phyloP scores from a whole-genome alignment of 2,329 filamentous ascomycete species.

The Nigrospora osmanthi region DNA sequence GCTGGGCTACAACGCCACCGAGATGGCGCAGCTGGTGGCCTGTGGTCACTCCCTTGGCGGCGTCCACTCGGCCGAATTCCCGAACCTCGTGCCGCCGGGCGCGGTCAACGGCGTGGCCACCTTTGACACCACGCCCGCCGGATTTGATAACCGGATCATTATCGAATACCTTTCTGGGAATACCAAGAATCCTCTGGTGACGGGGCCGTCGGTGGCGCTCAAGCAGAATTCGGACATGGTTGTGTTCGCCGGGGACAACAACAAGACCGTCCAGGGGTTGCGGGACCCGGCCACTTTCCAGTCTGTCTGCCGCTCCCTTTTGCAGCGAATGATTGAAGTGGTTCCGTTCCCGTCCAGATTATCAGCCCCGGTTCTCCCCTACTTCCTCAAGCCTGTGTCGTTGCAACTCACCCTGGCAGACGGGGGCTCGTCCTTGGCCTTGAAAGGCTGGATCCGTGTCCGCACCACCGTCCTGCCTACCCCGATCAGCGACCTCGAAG shows the following conservation, averaged over 20 bases:
- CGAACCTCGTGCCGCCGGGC: constrained; percentile 39
- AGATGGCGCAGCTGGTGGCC: constrained; percentile 54
- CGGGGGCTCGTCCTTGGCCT: constrained; percentile 36
- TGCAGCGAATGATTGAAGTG: constrained; percentile 55
- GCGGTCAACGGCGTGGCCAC: constrained; percentile 33
- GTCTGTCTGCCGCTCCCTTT: constrained; percentile 37
- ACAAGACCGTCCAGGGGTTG: constrained; percentile 45
- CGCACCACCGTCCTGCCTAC: constrained; percentile 39
- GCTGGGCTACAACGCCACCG: constrained; percentile 46
- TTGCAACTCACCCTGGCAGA: constrained; percentile 45
- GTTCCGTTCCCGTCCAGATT: constrained; percentile 44
- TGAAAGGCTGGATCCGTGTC: constrained; percentile 50
- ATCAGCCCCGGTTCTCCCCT: constrained; percentile 43
- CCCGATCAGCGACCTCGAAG: constrained; percentile 36
- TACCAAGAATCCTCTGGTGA: constrained; percentile 46
- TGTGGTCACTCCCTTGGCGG: constrained; percentile 56
- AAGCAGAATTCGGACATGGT: constrained; percentile 45
- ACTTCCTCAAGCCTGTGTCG: constrained; percentile 51
- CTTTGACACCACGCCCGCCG: constrained; percentile 38
- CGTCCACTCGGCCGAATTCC: constrained; percentile 47
- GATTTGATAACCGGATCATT: constrained; percentile 49
- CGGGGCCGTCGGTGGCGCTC: constrained; percentile 36
- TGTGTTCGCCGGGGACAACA: constrained; percentile 47
- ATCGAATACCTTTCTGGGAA: constrained; percentile 48
- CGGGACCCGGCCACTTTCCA: constrained; percentile 34